A percentile compares a stretch with the other conserved stretches of the same genome.
These are phyloP conservation scores for Rhodofomes roseus DNA, from an alignment of 1,284 basidiomycete genomes.

Conservation along the genomic window DNA sequence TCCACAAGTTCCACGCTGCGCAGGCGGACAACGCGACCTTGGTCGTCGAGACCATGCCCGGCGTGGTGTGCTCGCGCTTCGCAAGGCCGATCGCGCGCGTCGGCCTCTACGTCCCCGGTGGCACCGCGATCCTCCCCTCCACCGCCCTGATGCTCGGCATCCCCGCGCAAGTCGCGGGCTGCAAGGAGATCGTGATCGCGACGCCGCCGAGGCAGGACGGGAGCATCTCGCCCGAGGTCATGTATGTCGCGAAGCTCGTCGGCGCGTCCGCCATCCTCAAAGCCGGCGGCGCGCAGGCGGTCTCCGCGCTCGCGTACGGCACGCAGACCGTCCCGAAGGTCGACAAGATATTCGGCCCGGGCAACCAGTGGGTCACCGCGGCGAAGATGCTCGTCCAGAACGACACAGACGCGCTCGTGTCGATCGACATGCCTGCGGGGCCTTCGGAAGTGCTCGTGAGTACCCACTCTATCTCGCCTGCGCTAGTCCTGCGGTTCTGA, in stretches of 20 bases:
- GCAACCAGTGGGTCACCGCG: slow-evolving; percentile 99
- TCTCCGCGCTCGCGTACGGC: slow-evolving; percentile 97
- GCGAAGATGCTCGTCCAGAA: slow-evolving; percentile 99
- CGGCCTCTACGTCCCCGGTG: slow-evolving; percentile 96
- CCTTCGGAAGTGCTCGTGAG: slow-evolving; percentile 94
- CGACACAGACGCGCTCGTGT: slow-evolving; percentile 94
- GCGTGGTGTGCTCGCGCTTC: slow-evolving; percentile 93
- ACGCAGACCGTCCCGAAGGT: slow-evolving; percentile 97
- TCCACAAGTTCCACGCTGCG: slow-evolving; percentile 86
- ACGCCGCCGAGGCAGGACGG: slow-evolving; percentile 93
- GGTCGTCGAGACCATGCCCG: slow-evolving; percentile 95
- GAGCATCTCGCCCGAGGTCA: slow-evolving; percentile 89
- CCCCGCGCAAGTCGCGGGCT: slow-evolving; percentile 96
- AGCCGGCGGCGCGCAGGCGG: slow-evolving; percentile 95
- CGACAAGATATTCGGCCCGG: slow-evolving; percentile 98
- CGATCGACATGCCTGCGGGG: slow-evolving; percentile 99
- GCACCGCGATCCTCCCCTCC: slow-evolving; percentile 93
- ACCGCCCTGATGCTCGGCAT: slow-evolving; percentile 98
- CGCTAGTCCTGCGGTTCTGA: background rate
- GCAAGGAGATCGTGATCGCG: slow-evolving; percentile 89
- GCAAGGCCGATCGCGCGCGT: slow-evolving; percentile 92
- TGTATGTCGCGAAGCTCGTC: slow-evolving; percentile 89
- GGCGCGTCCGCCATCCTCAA: slow-evolving; percentile 88
- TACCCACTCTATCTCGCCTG: slow-evolving; percentile 16
- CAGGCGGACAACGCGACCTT: slow-evolving; percentile 74